Evolutionary conservation across 192 early-diverging fungal genomes (phyloP).

Genomic region (Powellomyces hirtus): DNA sequence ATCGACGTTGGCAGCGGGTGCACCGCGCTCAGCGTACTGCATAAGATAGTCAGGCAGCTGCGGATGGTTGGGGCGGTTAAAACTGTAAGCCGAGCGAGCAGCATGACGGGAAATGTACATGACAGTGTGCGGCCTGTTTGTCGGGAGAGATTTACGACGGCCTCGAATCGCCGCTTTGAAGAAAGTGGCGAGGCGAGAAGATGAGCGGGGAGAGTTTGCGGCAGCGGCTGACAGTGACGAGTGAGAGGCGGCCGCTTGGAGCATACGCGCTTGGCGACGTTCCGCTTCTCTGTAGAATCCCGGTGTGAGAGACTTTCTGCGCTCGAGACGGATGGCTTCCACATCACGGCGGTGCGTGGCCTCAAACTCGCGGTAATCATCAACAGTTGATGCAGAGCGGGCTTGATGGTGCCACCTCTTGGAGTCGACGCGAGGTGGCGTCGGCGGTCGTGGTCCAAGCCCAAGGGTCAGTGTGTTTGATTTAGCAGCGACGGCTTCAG

Average conservation of each 20-base stretch:
- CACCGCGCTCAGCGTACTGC: slow-evolving; percentile 2
- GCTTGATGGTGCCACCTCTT: not conserved
- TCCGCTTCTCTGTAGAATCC: not conserved
- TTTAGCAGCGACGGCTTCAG: not conserved
- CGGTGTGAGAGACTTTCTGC: not conserved
- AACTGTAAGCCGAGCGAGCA: not conserved
- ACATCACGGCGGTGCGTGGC: not conserved
- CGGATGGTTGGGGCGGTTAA: not conserved
- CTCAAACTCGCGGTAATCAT: not conserved
- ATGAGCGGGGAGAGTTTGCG: not conserved
- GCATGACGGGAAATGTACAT: not conserved
- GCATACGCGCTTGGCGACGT: not conserved
- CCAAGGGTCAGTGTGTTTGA: not conserved
- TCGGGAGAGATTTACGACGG: not conserved
- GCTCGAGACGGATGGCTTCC: not conserved
- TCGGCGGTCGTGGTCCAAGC: not conserved
- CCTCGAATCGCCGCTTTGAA: not conserved
- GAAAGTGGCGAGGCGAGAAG: not conserved
- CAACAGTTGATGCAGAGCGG: not conserved
- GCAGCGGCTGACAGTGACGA: not conserved
- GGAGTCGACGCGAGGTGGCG: not conserved
- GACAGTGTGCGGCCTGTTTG: not conserved
- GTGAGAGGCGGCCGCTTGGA: not conserved
- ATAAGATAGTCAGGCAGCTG: not conserved
- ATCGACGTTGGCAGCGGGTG: not conserved